Evolutionary conservation across 2,329 filamentous ascomycete genomes (phyloP), one percentile per base, ranked within the genome.

Genomic region (Ophiostoma sp.): DNA sequence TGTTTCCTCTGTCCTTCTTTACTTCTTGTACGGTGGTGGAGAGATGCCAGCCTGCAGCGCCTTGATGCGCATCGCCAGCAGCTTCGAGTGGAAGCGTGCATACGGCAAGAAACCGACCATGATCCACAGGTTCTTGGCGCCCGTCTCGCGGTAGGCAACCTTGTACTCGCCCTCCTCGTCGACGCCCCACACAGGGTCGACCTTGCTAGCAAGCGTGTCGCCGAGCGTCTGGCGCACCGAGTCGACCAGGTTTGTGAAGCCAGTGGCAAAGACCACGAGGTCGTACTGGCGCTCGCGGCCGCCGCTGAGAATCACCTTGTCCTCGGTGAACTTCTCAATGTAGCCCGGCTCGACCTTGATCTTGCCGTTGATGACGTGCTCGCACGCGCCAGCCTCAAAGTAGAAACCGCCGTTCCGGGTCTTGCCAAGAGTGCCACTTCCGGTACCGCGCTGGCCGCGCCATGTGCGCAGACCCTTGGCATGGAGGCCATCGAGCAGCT

Each of bases 191-290:
- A 83, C 79, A 70, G 82, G 81, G 41, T 76, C 78, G 45, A 80
- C 77, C 5, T 77, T 74, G 70, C 83, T 78, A 3, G 82, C 83
- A 52, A 85, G 75, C 66, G 80, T 77, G 68, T 83, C 79, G 2
- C 84, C 84, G 42, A 86, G 74, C 1, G 82, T 78, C 68, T 80
- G 79, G 44, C 80, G 76, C 44, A 82, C 78, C 1, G 80, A 82
- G 2, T 80, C 83, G 9, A 79, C 77, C 79, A 85, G 85, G 72
- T 84, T 85, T 55, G 84, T 79, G 72, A 83, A 87, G 5, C 81
- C 78, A 0, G 78, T 80, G 5, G 79, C 79, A 45, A 81, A 74
- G 11, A 86, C 80, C 2, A 87, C 80, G n/a, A 74, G 73, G 69
- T 79, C 77, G 49, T 74, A 77, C 52, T 76, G 68, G 7, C 71